Evolutionary conservation across 148 eudicot genomes (phyloP).

Genomic region (Chenopodium suecicum): DNA sequence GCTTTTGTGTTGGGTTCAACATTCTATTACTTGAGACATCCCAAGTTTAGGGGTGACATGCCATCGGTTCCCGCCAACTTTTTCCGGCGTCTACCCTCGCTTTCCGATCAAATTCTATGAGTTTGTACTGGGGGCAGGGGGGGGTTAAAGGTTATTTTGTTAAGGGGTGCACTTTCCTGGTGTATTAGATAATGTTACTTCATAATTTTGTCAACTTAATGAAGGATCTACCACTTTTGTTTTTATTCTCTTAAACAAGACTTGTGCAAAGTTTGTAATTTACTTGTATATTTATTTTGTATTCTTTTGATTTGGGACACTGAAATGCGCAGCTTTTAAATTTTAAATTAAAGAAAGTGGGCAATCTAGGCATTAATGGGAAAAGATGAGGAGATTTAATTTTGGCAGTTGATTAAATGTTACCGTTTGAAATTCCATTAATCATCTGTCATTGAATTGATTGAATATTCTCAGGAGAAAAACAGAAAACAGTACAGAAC

Average conservation of each 20-base stretch:
- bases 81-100: slow-evolving; percentile 78
- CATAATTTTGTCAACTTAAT: slow-evolving; percentile 3
- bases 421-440: neutral
- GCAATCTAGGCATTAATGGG: neutral
- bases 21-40: slow-evolving; percentile 81
- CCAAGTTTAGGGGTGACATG: slow-evolving; percentile 81
- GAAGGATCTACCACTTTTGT: neutral
- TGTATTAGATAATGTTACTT: slow-evolving; percentile 11
- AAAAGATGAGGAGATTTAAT: neutral
- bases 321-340: neutral
- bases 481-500: neutral
- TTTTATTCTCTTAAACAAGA: neutral
- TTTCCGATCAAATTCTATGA: slow-evolving; percentile 66
- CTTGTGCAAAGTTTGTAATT: neutral
- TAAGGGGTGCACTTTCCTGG: slow-evolving; percentile 16
- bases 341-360: too few relatives aligned
- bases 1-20: slow-evolving; percentile 54
- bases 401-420: neutral
- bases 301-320: neutral
- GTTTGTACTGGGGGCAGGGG: neutral
- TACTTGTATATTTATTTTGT: too few relatives aligned
- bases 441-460: neutral
- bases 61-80: slow-evolving; percentile 71
- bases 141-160: neutral
- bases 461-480: neutral